Evolutionary conservation across 164 flowering plant species (phyloP), one percentile per base, ranked within the genome.

Genomic region (Kingdonia uniflora): DNA sequence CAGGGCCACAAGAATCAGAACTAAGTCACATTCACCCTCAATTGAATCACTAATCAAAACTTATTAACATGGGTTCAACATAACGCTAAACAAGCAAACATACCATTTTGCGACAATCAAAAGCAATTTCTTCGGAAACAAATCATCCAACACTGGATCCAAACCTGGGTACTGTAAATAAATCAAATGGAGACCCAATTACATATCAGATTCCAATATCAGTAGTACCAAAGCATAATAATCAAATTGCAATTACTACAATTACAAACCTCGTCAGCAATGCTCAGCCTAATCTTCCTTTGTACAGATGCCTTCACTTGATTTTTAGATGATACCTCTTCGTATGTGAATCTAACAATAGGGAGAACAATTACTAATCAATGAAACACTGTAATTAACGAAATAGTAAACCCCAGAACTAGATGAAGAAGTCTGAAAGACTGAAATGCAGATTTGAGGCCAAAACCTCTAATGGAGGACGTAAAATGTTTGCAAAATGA

Each of bases 251-350:
- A 44, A 15, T 8, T 38, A 25, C n/a, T 19, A 8, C 19, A 19
- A 52, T 21, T n/a, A 39, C 39, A 61, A 66, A 84, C 99, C 97
- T 92, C 95, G 33, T 92, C 99, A 2, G 95, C 89, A 68, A 92
- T 88, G 62, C 97, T 86, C 61, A 82, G 94, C 19, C 97, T 80
- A 40, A 92, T 92, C 74, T 70, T 92, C 22, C 99, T 79, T 51
- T 92, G 99, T 29, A 92, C 96, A 51, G 99, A 92, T 55, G 99
- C 99, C 78, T 92, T 92, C n/a, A 92, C 97, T 80, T 92, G 99
- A 73, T 92, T 92, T 59, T 92, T 97, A 19, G 84, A 66, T 5
- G 99, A 88, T n/a, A 92, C 88, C 11, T 92, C 99, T 67, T 92
- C 99, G 24, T 61, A 57, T 2, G 97, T 68, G 66, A 92, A 92